Evolutionary conservation across 169 alveolate species (phyloP), one percentile per base, ranked within the genome.

Genomic region (Sarcocystis neurona): DNA sequence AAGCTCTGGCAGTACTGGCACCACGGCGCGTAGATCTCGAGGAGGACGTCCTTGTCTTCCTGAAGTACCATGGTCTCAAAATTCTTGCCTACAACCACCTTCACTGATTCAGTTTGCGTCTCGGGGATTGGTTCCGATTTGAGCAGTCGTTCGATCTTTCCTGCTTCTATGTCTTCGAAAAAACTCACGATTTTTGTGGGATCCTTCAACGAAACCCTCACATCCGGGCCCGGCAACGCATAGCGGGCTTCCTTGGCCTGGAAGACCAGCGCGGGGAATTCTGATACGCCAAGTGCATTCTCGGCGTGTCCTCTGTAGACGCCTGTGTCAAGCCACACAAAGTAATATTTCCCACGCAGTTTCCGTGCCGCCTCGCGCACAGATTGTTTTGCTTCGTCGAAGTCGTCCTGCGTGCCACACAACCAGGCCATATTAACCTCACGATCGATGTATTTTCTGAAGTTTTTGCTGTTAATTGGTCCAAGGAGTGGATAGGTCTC

Each of bases 21-120:
- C 99, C 99, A 97, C 70, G 99, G 99, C 8, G 99, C 99, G 85
- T 97, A 97, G 90, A 97, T 97, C 94, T 97, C 98, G 82, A 98
- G 96, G 79, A 97, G 92, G 60, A 97, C 99, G 90, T 97, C 98
- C 86, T 95, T 94, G 90, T 94, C 96, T 34, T 86, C 90, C 89
- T 95, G 94, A 41, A 95, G 82, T 70, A 97, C 98, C 84, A 89
- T 82, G 32, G 79, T 34, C 85, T 82, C 88, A 70, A 89, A 79
- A 58, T 20, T 80, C 74, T 89, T 89, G 6, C 53, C 96, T 43
- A 56, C 95, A 90, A 84, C 92, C 60, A 60, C 95, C 47, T 94
- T 93, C 37, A 95, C 98, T 23, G 97, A 96, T 79, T 94, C 97
- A 34, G 94, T 95, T 74, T 95, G 93, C 18, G 90, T 91, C 39